phyloP scores from a whole-genome alignment of 1,139 yeast species.

The Hyphopichia wangnamkhiaoensis region DNA sequence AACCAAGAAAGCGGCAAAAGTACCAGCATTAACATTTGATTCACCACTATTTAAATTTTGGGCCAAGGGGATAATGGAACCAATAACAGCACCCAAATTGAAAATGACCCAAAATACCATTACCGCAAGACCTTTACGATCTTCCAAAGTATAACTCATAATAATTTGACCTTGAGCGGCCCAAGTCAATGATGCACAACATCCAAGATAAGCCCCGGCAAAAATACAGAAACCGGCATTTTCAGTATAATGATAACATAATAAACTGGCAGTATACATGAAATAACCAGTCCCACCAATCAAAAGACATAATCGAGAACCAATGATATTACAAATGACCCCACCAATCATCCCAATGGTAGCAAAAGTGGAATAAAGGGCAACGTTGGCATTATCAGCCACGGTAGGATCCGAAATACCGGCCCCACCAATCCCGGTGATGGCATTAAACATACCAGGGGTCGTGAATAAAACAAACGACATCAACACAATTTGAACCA shows the following conservation, averaged over 20 bases:
- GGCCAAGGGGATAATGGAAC: conserved; percentile 57
- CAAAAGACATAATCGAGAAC: conserved; percentile 48
- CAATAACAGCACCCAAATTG: conserved; percentile 64
- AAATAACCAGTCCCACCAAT: conserved; percentile 61
- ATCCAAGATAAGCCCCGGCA: conserved; percentile 61
- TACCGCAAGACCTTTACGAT: conserved; percentile 54
- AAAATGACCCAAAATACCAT: conserved; percentile 64
- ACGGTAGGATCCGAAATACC: conserved; percentile 41
- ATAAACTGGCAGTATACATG: conserved; percentile 52
- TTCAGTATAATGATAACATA: conserved; percentile 48
- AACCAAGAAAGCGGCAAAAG: conserved; percentile 58
- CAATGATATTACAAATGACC: conserved; percentile 55
- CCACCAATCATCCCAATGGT: conserved; percentile 63
- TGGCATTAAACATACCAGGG: conserved; percentile 61
- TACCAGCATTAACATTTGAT: conserved; percentile 50
- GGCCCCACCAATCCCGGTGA: conserved; percentile 55
- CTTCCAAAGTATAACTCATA: conserved; percentile 60
- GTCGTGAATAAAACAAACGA: conserved; percentile 55
- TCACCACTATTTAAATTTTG: conserved; percentile 41
- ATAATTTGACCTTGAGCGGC: conserved; percentile 62
- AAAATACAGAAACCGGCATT: conserved; percentile 57
- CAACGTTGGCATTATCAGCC: conserved; percentile 55
- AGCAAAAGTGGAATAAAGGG: conserved; percentile 58
- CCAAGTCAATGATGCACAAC: conserved; percentile 61
- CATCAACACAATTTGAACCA: conserved; percentile 47